These are phyloP conservation scores for Suhomyces bolitotheri DNA, from an alignment of 1,139 yeast genomes.

Conservation along the genomic window DNA sequence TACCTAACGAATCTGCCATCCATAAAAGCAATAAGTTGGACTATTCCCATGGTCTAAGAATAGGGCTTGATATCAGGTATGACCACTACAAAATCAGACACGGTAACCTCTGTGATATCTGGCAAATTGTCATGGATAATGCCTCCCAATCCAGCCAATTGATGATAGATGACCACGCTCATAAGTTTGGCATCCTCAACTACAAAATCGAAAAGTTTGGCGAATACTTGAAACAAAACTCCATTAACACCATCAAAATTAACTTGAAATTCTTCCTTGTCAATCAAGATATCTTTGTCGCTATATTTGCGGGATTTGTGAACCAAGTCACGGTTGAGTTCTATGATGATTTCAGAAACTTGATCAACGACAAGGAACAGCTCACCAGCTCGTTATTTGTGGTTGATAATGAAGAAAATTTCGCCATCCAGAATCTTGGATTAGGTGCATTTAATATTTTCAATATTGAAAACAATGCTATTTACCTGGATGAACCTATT, in stretches of 20 bases:
- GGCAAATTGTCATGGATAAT: constrained; percentile 44
- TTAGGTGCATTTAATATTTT: constrained; percentile 1
- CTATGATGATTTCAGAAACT: constrained; percentile 19
- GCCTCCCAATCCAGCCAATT: constrained; percentile 14
- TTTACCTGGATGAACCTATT: constrained; percentile 8
- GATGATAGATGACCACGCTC: constrained; percentile 20
- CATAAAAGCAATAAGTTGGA: constrained; percentile 67
- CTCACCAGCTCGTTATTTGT: constrained; percentile 8
- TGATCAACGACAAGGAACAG: constrained; percentile 10
- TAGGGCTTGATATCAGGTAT: constrained; percentile 64
- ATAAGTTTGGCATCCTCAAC: constrained; percentile 28
- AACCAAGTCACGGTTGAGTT: constrained; percentile 28
- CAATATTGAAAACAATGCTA: constrained; percentile 7
- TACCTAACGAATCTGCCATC: constrained; percentile 59
- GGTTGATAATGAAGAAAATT: constrained; percentile 12
- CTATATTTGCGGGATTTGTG: constrained; percentile 33
- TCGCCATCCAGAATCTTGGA: constrained; percentile 7
- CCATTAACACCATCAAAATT: constrained; percentile 21
- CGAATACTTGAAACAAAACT: constrained; percentile 15
- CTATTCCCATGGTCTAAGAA: constrained; percentile 52
- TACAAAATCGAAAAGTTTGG: constrained; percentile 22
- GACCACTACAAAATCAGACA: constrained; percentile 63
- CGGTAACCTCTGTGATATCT: constrained; percentile 68
- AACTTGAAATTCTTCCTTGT: constrained; percentile 19
- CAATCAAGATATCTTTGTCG: constrained; percentile 22